phyloP scores from a whole-genome alignment of 495 filamentous ascomycete species.

The Talaromyces stipitatus region DNA sequence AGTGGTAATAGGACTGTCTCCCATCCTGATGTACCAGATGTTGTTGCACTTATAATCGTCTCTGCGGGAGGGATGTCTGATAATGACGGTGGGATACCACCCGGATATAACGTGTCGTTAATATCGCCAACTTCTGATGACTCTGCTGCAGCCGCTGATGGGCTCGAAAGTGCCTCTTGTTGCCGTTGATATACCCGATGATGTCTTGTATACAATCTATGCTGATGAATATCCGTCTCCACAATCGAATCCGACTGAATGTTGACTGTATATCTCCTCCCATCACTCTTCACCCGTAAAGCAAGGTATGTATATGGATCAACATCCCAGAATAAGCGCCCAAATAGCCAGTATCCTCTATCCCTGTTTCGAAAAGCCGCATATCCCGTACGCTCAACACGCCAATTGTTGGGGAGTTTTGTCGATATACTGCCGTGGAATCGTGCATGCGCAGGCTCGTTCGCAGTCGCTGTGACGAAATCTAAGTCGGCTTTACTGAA shows the following conservation, averaged over 20 bases:
- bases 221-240: conserved; percentile 90
- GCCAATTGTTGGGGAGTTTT: conserved; percentile 54
- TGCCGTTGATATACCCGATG: conserved; percentile 25
- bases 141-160: conserved; percentile 8
- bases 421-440: conserved; percentile 88
- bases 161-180: background rate
- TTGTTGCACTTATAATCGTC: conserved; percentile 29
- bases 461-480: conserved; percentile 44
- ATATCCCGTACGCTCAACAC: conserved; percentile 66
- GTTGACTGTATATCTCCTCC: conserved; percentile 88
- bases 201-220: conserved; percentile 74
- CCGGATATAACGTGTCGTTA: conserved; percentile 17
- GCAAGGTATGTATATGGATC: conserved; percentile 84
- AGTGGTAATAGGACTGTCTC: conserved; percentile 86
- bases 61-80: conserved; percentile 33
- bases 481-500: conserved; percentile 68
- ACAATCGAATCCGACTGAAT: conserved; percentile 90
- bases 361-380: conserved; percentile 75
- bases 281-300: conserved; percentile 84
- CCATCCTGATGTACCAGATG: conserved; percentile 65
- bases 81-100: conserved; percentile 25
- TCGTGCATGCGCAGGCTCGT: conserved; percentile 51
- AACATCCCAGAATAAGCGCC: conserved; percentile 75
- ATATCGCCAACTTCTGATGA: conserved; percentile 16
- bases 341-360: conserved; percentile 60